Evolutionary conservation across 805 yeast genomes (phyloP).

Genomic region (Lipomyces starkeyi): DNA sequence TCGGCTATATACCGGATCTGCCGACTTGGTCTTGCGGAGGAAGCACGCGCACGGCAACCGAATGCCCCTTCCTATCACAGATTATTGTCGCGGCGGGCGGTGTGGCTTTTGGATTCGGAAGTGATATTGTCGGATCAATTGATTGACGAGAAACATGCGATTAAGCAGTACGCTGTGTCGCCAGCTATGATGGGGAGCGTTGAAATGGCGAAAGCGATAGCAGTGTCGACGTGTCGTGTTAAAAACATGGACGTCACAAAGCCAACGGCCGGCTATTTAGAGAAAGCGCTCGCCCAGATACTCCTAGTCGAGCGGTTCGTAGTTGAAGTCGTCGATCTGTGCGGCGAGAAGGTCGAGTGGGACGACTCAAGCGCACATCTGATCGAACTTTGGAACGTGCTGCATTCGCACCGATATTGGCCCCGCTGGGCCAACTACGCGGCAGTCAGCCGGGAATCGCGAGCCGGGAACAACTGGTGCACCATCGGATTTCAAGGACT

Average conservation of each 20-base stretch:
- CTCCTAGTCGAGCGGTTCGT: conserved; percentile 21
- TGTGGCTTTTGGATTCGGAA: conserved; percentile 36
- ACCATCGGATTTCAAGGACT: conserved; percentile 50
- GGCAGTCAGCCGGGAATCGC: conserved; percentile 24
- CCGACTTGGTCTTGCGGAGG: conserved; percentile 26
- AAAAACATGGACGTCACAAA: conserved; percentile 24
- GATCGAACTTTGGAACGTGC: conserved; percentile 21
- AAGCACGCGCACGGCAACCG: conserved; percentile 8
- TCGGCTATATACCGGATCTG: conserved; percentile 31
- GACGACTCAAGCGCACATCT: conserved; percentile 1
- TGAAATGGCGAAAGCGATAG: conserved; percentile 23
- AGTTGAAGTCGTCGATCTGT: conserved; percentile 10
- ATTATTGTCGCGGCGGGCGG: conserved; percentile 27
- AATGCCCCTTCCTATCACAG: conserved; percentile 9
- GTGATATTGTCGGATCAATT: conserved; percentile 30
- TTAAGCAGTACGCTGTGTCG: conserved; percentile 18
- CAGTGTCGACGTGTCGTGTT: conserved; percentile 26
- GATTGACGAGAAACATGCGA: conserved; percentile 18
- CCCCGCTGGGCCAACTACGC: conserved; percentile 24
- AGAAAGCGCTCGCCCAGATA: conserved; percentile 15
- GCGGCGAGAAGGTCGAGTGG: conserved; percentile 22
- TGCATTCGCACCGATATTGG: conserved; percentile 31
- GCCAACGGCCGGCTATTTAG: conserved; percentile 20
- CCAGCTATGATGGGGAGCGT: conserved; percentile 11
- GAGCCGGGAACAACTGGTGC: conserved; percentile 46